Evolutionary conservation across 768 basidiomycete species (phyloP), one percentile per base, ranked within the genome.

Genomic region (Strobilomyces dryophilus): DNA sequence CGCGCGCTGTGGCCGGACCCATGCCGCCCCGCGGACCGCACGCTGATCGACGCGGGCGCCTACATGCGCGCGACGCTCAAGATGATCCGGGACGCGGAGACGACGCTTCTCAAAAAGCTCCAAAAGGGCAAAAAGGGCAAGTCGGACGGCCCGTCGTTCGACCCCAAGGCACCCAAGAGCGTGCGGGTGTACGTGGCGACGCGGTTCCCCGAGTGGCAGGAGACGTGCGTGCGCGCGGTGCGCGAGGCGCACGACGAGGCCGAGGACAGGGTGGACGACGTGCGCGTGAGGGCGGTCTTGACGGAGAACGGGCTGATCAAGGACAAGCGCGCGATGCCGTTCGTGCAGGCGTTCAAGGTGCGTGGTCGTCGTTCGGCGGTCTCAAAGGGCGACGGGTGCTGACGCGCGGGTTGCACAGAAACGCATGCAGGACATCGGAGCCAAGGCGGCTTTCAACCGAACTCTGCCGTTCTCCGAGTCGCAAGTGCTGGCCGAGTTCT

Each of bases 321-420:
- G 79, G 93, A 98, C 74, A 98, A 98, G 76, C 82, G 85, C 40
- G 80, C 80, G 39, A 98, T 98, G 95, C 95, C 95, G 7, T 98
- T 95, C 73, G 82, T 94, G 43, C 90, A 95, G 54, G 73, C 78
- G 29, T 89, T 98, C 84, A 95, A 97, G 85, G 95, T 94, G 48
- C 12, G 41, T 42, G 24, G 37, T 41, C 35, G 76, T 59, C 8
- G 24, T 7, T 27, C n/a, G 44, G 14, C 15, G 14, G 17, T 26
- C 44, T 43, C 3, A 32, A 17, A 8, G 18, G 20, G 43, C 10
- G 27, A 40, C 2, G 34, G 47, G 9, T 37, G 21, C 37, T 64
- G 50, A 52, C 12, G 17, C n/a, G 3, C 24, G 42, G 6, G 24
- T 48, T 24, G 8, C 29, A 32, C 64, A 93, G 89, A 91, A 87